Conservation (phyloP, 2,329 filamentous ascomycete genomes). For the Aureobasidium sp. region DNA sequence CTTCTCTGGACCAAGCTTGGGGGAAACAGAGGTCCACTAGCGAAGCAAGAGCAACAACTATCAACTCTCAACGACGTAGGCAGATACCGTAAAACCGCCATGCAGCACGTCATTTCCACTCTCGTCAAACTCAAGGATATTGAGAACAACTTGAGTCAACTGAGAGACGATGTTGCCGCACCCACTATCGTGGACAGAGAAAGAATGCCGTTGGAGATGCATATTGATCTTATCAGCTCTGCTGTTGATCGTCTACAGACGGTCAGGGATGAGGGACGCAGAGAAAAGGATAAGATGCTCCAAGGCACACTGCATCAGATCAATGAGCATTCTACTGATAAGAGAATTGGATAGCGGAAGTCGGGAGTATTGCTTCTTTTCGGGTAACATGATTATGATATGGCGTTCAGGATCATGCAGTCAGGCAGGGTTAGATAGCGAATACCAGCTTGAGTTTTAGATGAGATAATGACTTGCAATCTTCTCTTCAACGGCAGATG, state of each 20-base stretch:
- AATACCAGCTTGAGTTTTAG: neutral
- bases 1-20: slow-evolving; percentile 80
- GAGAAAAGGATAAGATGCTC: slow-evolving; percentile 27
- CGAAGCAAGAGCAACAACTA: slow-evolving; percentile 70
- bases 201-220: slow-evolving; percentile 71
- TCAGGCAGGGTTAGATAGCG: neutral
- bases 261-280: slow-evolving; percentile 59
- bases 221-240: slow-evolving; percentile 78
- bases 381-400: neutral
- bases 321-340: neutral
- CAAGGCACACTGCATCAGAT: slow-evolving; percentile 18
- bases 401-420: neutral
- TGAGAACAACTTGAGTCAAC: slow-evolving; percentile 72
- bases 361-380: neutral
- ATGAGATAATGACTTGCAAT: neutral
- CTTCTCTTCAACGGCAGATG: too few relatives aligned
- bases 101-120: slow-evolving; percentile 73
- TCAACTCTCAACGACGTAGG: slow-evolving; percentile 71
- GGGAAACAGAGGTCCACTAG: slow-evolving; percentile 67
- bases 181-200: slow-evolving; percentile 63
- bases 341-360: neutral
- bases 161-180: slow-evolving; percentile 74
- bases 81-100: slow-evolving; percentile 69
- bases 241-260: slow-evolving; percentile 77
- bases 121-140: slow-evolving; percentile 80